phyloP scores from a whole-genome alignment of 1,284 basidiomycete species.

The Cronartium quercuum region DNA sequence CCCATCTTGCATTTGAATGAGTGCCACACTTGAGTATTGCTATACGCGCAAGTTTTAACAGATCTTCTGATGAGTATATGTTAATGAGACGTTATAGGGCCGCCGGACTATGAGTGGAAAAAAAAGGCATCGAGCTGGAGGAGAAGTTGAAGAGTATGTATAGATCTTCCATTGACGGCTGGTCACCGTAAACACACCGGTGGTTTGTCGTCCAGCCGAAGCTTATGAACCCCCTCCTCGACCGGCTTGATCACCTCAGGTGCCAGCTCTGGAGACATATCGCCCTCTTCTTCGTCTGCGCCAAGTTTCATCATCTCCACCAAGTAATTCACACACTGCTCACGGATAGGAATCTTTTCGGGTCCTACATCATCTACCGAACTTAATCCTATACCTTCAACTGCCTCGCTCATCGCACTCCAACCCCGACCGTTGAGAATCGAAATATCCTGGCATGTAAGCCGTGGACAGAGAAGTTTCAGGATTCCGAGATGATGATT shows the following conservation, averaged over 20 bases:
- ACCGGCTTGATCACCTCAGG: neutral
- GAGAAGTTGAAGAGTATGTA: no score
- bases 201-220: neutral
- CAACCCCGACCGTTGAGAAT: slow-evolving; percentile 25
- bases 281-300: neutral
- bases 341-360: slow-evolving; percentile 19
- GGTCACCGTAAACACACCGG: neutral
- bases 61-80: no score
- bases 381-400: neutral
- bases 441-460: slow-evolving; percentile 47
- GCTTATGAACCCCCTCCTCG: neutral
- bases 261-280: neutral
- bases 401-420: slow-evolving; percentile 38
- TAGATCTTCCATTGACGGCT: no score
- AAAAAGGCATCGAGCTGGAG: no score
- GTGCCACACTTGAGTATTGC: no score
- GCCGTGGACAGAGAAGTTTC: slow-evolving; percentile 61
- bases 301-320: slow-evolving; percentile 39
- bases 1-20: no score
- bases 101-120: no score
- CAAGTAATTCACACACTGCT: slow-evolving; percentile 38
- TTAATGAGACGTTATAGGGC: no score
- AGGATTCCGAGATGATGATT: slow-evolving; percentile 67
- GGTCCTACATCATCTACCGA: neutral
- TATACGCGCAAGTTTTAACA: no score